Evolutionary conservation across 768 basidiomycete species (phyloP).

Genomic region (Serpula lacrymans): DNA sequence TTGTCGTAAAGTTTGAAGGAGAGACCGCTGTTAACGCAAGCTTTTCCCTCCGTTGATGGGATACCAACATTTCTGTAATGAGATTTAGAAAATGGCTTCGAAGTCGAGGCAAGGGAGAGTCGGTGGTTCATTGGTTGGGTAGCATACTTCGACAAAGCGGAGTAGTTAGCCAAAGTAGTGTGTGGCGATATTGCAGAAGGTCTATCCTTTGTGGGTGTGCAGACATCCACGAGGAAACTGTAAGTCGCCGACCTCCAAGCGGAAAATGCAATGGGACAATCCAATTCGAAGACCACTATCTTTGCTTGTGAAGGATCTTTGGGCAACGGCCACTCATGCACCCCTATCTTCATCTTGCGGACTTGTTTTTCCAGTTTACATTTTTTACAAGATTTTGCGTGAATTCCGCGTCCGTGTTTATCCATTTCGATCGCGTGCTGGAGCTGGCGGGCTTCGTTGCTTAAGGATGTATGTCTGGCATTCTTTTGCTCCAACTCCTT

Average conservation of each 20-base stretch:
- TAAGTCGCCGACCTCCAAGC: slow-evolving; percentile 37
- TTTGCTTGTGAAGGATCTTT: slow-evolving; percentile 13
- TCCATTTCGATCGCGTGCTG: no score
- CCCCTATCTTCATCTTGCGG: slow-evolving; percentile 21
- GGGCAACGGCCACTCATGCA: slow-evolving; percentile 50
- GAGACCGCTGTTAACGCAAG: slow-evolving; percentile 30
- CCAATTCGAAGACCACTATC: slow-evolving; percentile 40
- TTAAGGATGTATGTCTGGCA: slow-evolving; percentile 11
- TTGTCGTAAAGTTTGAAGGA: slow-evolving; percentile 23
- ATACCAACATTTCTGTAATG: slow-evolving; percentile 11
- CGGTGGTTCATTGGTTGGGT: not conserved
- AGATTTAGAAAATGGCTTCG: slow-evolving; percentile 14
- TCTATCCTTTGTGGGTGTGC: no score
- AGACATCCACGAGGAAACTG: slow-evolving; percentile 28
- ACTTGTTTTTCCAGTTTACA: slow-evolving; percentile 24
- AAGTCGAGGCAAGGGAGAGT: slow-evolving; percentile 4
- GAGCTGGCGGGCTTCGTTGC: slow-evolving; percentile 10
- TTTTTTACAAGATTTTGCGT: slow-evolving; percentile 21
- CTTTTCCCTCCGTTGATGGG: slow-evolving; percentile 9
- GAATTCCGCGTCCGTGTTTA: no score
- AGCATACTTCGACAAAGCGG: no score
- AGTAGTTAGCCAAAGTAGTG: no score
- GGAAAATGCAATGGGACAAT: slow-evolving; percentile 32
- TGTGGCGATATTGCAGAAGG: no score
- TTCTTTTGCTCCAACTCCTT: slow-evolving; percentile 24